These are phyloP conservation scores for Phytophthora brassicae DNA, from an alignment of 352 stramenopile genomes.

Conservation along the genomic window DNA sequence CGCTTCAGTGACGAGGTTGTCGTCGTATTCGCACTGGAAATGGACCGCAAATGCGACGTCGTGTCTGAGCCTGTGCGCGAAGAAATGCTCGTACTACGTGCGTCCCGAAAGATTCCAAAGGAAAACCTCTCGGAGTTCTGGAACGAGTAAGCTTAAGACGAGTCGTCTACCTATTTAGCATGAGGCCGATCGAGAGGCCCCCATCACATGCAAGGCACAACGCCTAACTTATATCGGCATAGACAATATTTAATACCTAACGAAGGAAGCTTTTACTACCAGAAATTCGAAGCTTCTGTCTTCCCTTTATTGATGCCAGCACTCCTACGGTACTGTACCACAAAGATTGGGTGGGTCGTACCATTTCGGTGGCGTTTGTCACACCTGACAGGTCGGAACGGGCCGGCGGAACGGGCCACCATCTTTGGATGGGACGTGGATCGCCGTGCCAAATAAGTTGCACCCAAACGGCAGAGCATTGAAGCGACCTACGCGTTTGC, in stretches of 20 bases:
- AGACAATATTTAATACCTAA: slow-evolving; percentile 42
- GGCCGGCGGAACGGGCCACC: slow-evolving; percentile 10
- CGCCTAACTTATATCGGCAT: slow-evolving; percentile 41
- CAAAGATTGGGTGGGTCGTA: no score
- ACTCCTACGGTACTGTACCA: not conserved
- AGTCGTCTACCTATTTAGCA: slow-evolving; percentile 27
- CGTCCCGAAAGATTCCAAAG: slow-evolving; percentile 64
- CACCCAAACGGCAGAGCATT: slow-evolving; percentile 5
- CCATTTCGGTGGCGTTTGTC: slow-evolving; percentile 24
- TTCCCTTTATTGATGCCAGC: not conserved
- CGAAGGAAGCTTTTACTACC: slow-evolving; percentile 6
- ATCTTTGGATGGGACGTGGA: slow-evolving; percentile 29
- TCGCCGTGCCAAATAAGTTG: slow-evolving; percentile 5
- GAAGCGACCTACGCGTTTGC: slow-evolving; percentile 1
- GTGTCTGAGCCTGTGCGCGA: slow-evolving; percentile 57
- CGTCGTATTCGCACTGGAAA: slow-evolving; percentile 55
- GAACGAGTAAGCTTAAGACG: slow-evolving; percentile 43
- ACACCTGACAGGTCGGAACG: slow-evolving; percentile 24
- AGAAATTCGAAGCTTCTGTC: not conserved
- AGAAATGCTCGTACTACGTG: slow-evolving; percentile 80
- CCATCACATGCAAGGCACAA: slow-evolving; percentile 5
- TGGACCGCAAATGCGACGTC: slow-evolving; percentile 57
- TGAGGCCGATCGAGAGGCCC: slow-evolving; percentile 21
- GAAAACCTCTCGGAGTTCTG: slow-evolving; percentile 83
- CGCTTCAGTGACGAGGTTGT: slow-evolving; percentile 62